Evolutionary conservation across 2,329 filamentous ascomycete species (phyloP).

Genomic region (Trichoderma sp.): DNA sequence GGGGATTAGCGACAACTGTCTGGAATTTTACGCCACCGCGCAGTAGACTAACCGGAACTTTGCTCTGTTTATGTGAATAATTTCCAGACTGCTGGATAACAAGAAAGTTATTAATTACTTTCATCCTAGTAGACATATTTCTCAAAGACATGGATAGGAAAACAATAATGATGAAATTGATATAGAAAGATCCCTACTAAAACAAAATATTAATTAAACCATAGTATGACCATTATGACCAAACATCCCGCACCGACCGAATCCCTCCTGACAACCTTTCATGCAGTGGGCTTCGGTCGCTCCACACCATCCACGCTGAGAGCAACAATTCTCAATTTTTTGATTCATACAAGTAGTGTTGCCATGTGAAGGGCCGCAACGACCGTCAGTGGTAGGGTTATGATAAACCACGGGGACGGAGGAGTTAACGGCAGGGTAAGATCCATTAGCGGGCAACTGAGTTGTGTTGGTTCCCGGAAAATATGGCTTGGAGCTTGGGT

Average conservation of each 20-base stretch:
- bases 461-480: neutral
- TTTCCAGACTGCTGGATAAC: neutral
- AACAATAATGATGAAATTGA: neutral
- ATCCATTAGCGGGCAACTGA: neutral
- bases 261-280: slow-evolving; percentile 37
- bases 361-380: slow-evolving; percentile 29
- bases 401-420: neutral
- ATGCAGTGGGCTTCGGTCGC: slow-evolving; percentile 39
- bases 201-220: neutral
- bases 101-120: neutral
- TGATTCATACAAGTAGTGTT: slow-evolving; percentile 27
- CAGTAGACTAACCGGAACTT: neutral
- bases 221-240: neutral
- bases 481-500: neutral
- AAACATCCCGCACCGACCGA: slow-evolving; percentile 27
- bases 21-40: neutral
- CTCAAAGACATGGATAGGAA: neutral
- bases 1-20: neutral
- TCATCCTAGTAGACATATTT: neutral
- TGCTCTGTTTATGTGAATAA: neutral
- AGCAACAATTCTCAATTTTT: slow-evolving; percentile 31
- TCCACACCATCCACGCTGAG: slow-evolving; percentile 37
- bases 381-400: slow-evolving; percentile 23
- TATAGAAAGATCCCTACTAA: neutral
- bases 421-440: neutral